Conservation (phyloP, 2,329 filamentous ascomycete genomes). For the Neospermospora avenae region DNA sequence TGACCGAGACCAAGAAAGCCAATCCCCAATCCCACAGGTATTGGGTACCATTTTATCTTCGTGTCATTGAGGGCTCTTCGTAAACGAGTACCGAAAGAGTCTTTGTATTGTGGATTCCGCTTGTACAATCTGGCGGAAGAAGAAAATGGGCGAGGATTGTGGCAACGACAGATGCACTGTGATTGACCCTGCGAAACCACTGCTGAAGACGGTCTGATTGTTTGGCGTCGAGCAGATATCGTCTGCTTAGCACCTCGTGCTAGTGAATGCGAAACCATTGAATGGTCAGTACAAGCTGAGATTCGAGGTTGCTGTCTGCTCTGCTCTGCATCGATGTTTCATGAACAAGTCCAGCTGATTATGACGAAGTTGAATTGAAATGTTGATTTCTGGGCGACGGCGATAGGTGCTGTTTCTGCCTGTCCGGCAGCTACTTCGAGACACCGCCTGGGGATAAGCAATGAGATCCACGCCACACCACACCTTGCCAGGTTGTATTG, state of each 20-base stretch:
- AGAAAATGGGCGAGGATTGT: slow-evolving; percentile 29
- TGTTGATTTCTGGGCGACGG: neutral
- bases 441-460: neutral
- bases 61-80: slow-evolving; percentile 58
- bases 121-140: slow-evolving; percentile 26
- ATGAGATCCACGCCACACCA: neutral
- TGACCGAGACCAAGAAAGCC: slow-evolving; percentile 64
- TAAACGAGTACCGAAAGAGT: slow-evolving; percentile 41
- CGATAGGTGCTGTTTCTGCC: neutral
- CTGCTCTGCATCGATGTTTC: too few relatives aligned
- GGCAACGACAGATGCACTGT: slow-evolving; percentile 20
- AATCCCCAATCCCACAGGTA: slow-evolving; percentile 66
- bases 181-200: slow-evolving; percentile 14
- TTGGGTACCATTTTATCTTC: slow-evolving; percentile 69
- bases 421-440: neutral
- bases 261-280: slow-evolving; percentile 20
- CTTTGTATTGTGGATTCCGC: slow-evolving; percentile 30
- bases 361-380: slow-evolving; percentile 1
- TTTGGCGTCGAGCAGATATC: slow-evolving; percentile 9
- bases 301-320: neutral
- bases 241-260: slow-evolving; percentile 14
- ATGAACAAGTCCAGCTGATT: neutral
- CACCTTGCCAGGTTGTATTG: too few relatives aligned
- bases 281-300: neutral
- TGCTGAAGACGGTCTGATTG: slow-evolving; percentile 10